Evolutionary conservation across 352 stramenopile genomes (phyloP).

Genomic region (Pythium phragmitis): DNA sequence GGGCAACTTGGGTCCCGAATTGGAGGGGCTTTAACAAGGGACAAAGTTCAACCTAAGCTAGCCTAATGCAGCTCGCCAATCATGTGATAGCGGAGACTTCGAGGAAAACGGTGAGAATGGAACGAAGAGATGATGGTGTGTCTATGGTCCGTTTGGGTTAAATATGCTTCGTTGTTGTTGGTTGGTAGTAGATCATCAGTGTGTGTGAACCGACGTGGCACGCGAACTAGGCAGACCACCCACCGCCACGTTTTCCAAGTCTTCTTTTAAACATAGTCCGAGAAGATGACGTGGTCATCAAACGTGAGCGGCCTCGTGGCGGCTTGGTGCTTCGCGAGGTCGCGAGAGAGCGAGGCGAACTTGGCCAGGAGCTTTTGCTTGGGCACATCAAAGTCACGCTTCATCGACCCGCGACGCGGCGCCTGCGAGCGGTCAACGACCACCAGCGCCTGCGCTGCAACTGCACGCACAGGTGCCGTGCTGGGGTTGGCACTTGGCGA

Average conservation of each 20-base stretch:
- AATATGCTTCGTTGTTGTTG: conserved; percentile 25
- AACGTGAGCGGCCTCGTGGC: conserved; percentile 34
- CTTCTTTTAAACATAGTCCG: conserved; percentile 51
- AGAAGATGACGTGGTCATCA: conserved; percentile 71
- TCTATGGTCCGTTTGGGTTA: conserved; percentile 11
- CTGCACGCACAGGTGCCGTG: background rate
- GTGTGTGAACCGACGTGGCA: background rate
- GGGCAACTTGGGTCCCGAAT: conserved; percentile 19
- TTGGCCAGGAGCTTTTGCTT: conserved; percentile 75
- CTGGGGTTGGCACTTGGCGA: no score
- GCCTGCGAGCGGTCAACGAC: conserved; percentile 53
- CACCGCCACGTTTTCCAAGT: background rate
- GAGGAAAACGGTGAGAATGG: no score
- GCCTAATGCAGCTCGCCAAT: background rate
- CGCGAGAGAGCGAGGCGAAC: conserved; percentile 58
- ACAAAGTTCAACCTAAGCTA: conserved; percentile 1
- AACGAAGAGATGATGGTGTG: no score
- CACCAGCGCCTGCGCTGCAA: conserved; percentile 25
- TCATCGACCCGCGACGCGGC: conserved; percentile 36
- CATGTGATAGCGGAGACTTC: no score
- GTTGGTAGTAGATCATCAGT: conserved; percentile 19
- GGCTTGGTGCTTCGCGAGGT: conserved; percentile 47
- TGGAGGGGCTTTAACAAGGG: conserved; percentile 6
- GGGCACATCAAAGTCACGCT: conserved; percentile 59
- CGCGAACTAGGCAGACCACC: background rate